Conservation (phyloP, 768 basidiomycete species). For the Boletellus emodensis region DNA sequence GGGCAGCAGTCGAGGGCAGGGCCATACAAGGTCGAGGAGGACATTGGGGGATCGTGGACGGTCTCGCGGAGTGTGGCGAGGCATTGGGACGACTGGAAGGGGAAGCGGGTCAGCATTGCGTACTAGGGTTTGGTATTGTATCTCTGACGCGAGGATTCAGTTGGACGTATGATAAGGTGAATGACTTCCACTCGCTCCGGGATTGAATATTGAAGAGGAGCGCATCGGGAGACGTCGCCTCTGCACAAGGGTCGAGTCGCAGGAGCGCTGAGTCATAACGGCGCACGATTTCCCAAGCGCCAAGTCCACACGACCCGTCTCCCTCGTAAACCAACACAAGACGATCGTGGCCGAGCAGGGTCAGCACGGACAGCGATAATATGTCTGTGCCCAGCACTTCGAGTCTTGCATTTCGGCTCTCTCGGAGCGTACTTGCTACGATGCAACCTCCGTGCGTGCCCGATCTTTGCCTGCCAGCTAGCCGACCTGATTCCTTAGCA, state of each 20-base stretch:
- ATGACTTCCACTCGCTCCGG: no score
- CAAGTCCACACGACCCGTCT: background rate
- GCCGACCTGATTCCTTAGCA: background rate
- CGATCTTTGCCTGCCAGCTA: no score
- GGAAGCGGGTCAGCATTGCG: conserved; percentile 46
- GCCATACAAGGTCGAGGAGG: conserved; percentile 43
- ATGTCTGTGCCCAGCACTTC: conserved; percentile 7
- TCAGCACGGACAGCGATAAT: background rate
- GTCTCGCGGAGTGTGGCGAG: conserved; percentile 47
- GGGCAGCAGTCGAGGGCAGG: conserved; percentile 11
- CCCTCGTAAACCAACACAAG: background rate
- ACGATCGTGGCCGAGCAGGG: background rate
- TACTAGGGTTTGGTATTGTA: no score
- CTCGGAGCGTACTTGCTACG: conserved; percentile 39
- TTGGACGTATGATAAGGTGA: no score
- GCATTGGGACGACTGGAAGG: conserved; percentile 53
- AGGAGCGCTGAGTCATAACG: no score
- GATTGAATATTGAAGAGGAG: no score
- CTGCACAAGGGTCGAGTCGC: no score
- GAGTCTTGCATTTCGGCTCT: conserved; percentile 34
- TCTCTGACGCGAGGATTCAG: no score
- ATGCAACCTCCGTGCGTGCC: conserved; percentile 44
- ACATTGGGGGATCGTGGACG: conserved; percentile 42
- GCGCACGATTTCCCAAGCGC: no score
- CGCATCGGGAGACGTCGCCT: no score